Percentiles rank a stretch among this genome's conserved stretches.
phyloP scores from a whole-genome alignment of 495 filamentous ascomycete genomes.

The Lophium mytilinum region DNA sequence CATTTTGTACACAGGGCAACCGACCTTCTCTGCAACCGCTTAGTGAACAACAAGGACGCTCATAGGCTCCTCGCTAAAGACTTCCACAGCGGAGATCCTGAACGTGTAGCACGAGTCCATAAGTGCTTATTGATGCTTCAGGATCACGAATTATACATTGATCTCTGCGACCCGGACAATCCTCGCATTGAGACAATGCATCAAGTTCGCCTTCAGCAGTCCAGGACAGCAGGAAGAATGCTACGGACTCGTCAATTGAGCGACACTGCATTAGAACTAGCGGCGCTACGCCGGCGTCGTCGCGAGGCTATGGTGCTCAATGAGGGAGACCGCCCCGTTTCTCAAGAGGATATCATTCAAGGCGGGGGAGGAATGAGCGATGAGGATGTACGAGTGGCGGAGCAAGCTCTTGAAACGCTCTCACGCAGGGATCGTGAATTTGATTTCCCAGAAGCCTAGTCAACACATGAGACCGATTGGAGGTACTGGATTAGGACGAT shows the following conservation, averaged over 20 bases:
- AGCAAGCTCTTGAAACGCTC: background rate
- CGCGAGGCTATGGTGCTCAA: slow-evolving; percentile 59
- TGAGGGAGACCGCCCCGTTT: slow-evolving; percentile 50
- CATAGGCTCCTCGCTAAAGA: slow-evolving; percentile 6
- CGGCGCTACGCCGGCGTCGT: slow-evolving; percentile 45
- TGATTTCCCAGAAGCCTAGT: too few species aligned
- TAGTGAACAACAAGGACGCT: slow-evolving; percentile 5
- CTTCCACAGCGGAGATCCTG: slow-evolving; percentile 1
- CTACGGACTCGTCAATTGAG: background rate
- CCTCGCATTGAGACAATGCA: background rate
- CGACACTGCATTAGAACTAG: slow-evolving; percentile 22
- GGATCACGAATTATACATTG: slow-evolving; percentile 3
- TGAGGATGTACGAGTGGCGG: slow-evolving; percentile 2
- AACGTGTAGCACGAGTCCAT: slow-evolving; percentile 3
- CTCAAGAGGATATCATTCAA: slow-evolving; percentile 44
- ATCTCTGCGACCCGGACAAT: background rate
- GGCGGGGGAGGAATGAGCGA: slow-evolving; percentile 9
- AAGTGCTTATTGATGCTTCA: slow-evolving; percentile 7
- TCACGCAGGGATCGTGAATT: background rate
- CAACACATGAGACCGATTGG: too few species aligned
- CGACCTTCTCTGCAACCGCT: slow-evolving; percentile 26
- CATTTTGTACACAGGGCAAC: slow-evolving; percentile 5
- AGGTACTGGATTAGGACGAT: too few species aligned
- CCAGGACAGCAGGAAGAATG: background rate
- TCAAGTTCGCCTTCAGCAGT: background rate